Evolutionary conservation across 768 basidiomycete species (phyloP).

Genomic region (Erythrobasidium yunnanense): DNA sequence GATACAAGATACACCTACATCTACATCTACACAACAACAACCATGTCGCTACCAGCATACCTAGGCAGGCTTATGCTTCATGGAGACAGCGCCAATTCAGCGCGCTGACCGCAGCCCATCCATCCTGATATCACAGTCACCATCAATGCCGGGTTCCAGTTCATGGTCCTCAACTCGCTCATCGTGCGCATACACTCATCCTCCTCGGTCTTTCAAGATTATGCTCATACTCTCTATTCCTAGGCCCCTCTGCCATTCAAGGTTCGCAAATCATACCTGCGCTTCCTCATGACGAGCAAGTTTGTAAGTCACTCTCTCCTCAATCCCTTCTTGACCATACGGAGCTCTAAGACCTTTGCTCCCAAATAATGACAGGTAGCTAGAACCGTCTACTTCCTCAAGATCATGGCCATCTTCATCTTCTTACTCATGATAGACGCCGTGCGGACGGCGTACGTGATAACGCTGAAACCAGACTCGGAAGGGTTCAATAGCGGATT

Average conservation of each 20-base stretch:
- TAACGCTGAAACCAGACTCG: background rate
- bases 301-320: too few species aligned
- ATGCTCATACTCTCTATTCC: background rate
- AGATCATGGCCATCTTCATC: slow-evolving; percentile 20
- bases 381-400: slow-evolving; percentile 22
- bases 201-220: background rate
- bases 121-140: slow-evolving; percentile 3
- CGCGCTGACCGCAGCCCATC: too few species aligned
- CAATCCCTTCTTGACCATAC: too few species aligned
- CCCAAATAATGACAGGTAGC: background rate
- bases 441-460: slow-evolving; percentile 13
- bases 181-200: background rate
- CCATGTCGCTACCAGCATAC: background rate
- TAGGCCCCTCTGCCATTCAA: slow-evolving; percentile 24
- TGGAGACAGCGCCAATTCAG: too few species aligned
- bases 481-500: slow-evolving; percentile 15
- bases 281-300: slow-evolving; percentile 18
- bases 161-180: slow-evolving; percentile 1
- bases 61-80: background rate
- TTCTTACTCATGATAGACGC: slow-evolving; percentile 12
- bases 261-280: slow-evolving; percentile 9
- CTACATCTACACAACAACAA: background rate
- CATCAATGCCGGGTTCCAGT: background rate
- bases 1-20: too few species aligned
- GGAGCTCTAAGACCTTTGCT: too few species aligned